Evolutionary conservation across 1,284 basidiomycete genomes (phyloP).

Genomic region (Sphaerobolus stellatus): DNA sequence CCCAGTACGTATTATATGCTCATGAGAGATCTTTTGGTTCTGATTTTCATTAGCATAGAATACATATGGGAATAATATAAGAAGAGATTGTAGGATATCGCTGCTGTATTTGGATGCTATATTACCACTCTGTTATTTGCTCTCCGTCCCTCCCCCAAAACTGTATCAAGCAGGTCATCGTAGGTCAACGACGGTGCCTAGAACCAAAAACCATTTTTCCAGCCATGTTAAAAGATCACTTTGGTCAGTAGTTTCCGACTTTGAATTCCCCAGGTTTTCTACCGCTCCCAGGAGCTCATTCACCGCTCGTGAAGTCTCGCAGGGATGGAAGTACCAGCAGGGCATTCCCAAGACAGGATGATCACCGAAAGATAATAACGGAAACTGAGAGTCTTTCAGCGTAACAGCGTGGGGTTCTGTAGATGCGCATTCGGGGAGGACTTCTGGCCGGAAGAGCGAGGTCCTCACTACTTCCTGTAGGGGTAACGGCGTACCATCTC

Average conservation of each 20-base stretch:
- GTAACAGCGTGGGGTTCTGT: conserved; percentile 54
- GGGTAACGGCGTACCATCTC: conserved; percentile 65
- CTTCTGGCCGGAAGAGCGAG: conserved; percentile 53
- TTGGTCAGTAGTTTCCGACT: conserved; percentile 24
- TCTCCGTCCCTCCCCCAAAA: not conserved
- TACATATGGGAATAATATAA: not conserved
- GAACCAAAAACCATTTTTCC: conserved; percentile 72
- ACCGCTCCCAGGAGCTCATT: conserved; percentile 62
- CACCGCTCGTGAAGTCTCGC: conserved; percentile 65
- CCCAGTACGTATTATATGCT: not conserved
- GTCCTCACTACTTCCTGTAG: conserved; percentile 56
- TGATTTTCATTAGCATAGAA: not conserved
- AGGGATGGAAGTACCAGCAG: conserved; percentile 83
- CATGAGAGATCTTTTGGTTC: not conserved
- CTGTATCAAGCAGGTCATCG: conserved; percentile 10
- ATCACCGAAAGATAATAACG: conserved; percentile 78
- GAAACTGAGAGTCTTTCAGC: conserved; percentile 53
- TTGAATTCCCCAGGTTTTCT: conserved; percentile 26
- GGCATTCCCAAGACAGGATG: conserved; percentile 71
- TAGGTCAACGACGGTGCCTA: conserved; percentile 60
- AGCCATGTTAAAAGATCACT: conserved; percentile 56
- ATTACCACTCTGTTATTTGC: not conserved
- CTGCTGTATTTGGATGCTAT: not conserved
- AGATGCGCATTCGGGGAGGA: conserved; percentile 43
- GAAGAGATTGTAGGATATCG: not conserved